phyloP scores from a whole-genome alignment of 2,329 filamentous ascomycete genomes.

The Botrytis porri region DNA sequence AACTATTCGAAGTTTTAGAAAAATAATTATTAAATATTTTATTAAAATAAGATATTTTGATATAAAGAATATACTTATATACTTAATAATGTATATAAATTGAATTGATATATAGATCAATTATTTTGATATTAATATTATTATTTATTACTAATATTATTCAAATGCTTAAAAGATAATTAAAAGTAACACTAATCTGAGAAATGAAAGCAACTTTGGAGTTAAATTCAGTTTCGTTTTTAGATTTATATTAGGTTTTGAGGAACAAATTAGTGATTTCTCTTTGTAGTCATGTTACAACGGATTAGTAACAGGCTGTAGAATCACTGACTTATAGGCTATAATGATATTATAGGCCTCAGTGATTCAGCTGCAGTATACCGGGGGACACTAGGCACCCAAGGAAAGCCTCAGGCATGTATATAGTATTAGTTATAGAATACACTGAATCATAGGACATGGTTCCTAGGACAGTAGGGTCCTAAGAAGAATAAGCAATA shows the following conservation, averaged over 20 bases:
- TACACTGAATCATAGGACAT: no score
- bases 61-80: background rate
- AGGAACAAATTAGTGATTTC: background rate
- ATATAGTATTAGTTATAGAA: no score
- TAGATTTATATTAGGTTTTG: background rate
- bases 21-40: slow-evolving; percentile 21
- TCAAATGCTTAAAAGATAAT: fast-evolving
- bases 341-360: no score
- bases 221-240: background rate
- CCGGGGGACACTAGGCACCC: no score
- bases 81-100: background rate
- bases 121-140: background rate
- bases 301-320: no score
- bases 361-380: no score
- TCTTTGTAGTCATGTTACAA: no score
- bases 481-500: no score
- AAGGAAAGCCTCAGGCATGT: no score
- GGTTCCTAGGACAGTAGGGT: no score
- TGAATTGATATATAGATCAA: background rate
- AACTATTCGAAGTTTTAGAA: background rate
- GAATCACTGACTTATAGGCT: no score
- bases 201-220: background rate
- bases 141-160: background rate
- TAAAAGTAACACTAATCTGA: background rate
- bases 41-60: background rate